Percentiles rank a stretch among this genome's conserved stretches.
phyloP scores from a whole-genome alignment of 2,329 filamentous ascomycete species.

The Bipolaris bicolor region DNA sequence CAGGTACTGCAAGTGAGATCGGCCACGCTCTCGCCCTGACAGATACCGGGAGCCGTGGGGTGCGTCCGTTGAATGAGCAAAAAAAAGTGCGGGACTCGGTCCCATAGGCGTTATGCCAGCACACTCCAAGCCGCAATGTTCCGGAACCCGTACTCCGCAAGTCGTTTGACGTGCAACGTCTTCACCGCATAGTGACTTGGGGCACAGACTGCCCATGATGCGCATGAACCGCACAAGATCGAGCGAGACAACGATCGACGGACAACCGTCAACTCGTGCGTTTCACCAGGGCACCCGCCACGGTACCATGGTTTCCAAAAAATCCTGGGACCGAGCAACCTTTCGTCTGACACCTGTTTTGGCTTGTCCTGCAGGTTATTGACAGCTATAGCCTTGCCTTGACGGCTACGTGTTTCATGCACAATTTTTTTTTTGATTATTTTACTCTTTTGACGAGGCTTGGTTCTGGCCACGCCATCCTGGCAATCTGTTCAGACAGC shows the following conservation, averaged over 20 bases:
- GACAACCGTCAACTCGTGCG: slow-evolving; percentile 9
- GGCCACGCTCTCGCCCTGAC: slow-evolving; percentile 1
- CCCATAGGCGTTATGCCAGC: not conserved
- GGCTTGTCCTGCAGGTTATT: slow-evolving; percentile 9
- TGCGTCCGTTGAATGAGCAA: not conserved
- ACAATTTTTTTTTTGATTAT: not conserved
- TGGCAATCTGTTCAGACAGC: not conserved
- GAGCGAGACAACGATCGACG: slow-evolving; percentile 3
- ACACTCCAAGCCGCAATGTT: slow-evolving; percentile 5
- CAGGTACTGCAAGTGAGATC: not conserved
- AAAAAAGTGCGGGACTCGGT: slow-evolving; percentile 5
- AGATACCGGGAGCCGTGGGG: not conserved
- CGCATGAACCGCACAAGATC: slow-evolving; percentile 2
- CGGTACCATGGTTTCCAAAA: slow-evolving; percentile 2
- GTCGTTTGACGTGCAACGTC: slow-evolving; percentile 12
- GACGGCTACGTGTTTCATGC: slow-evolving; percentile 12
- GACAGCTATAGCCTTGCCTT: slow-evolving; percentile 7
- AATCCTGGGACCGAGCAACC: slow-evolving; percentile 6
- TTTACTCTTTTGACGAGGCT: not conserved
- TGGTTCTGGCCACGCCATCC: slow-evolving; percentile 2
- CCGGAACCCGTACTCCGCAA: slow-evolving; percentile 2
- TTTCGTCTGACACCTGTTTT: slow-evolving; percentile 14
- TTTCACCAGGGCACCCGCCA: slow-evolving; percentile 7
- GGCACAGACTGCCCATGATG: slow-evolving; percentile 9
- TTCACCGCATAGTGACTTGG: not conserved